Base-by-base conservation (phyloP, 148 eudicot genomes). In the Persicaria tinctoria region DNA sequence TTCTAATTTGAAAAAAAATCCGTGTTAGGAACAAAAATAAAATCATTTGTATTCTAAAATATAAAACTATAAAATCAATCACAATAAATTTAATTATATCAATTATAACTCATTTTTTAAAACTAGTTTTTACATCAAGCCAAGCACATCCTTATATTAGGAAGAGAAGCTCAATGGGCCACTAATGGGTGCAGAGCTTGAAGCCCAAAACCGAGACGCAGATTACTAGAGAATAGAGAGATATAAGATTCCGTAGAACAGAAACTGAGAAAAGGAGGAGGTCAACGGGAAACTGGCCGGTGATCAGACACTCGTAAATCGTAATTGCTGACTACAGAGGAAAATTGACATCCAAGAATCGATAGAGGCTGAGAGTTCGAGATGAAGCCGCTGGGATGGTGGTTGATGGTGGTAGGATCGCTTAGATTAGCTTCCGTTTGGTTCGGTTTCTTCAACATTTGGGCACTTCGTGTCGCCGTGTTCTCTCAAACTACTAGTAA, bases 381-480 rank as follows among this genome's bases (percentile, higher is more conserved):
- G 84, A 95, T 92, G 98, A 78, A 87, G 84, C 70, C 84, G 46
- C 79, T 95, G n/a, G 89, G 96, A 69, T 90, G 88, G 89, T 94
- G 98, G 98, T 78, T 94, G 70, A 89, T 94, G 82, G 10, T 90
- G 75, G 89, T 92, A 51, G 99, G 99, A 38, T 80, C 82, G 7
- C 86, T 95, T 14, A 86, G 99, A 41, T 80, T 92, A 59, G 93
- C 92, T 6, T 95, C 98, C 0, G 98, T 95, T 20, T 95, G 97
- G 99, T 95, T 95, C 73, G 99, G 99, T 46, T 95, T 90, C 89
- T 84, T 92, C 82, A 85, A 95, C 69, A 95, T 90, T 12, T 92
- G 99, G 99, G 97, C 97, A 75, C 96, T 95, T 76, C 96, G 91
- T 38, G 84, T 88, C 62, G 97, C 97, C 56, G 98, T 95, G 51